Percentiles rank a stretch among this genome's conserved stretches.
phyloP scores from a whole-genome alignment of 176 grass and related monocot species.

The Tuctoria greenei region DNA sequence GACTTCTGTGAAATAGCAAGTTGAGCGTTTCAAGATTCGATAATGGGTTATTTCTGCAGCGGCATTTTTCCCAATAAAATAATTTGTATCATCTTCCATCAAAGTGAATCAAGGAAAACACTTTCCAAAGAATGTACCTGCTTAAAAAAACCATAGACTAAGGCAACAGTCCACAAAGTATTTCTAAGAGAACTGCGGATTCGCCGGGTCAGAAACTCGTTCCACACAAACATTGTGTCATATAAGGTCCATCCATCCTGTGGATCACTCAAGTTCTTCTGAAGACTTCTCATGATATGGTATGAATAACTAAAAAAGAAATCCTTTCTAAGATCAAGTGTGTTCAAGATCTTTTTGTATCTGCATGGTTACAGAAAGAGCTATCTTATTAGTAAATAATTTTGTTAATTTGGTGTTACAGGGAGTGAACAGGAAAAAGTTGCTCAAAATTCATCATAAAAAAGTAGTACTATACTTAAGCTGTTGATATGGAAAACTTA shows the following conservation, averaged over 20 bases:
- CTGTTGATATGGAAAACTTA: background rate
- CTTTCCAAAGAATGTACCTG: slow-evolving; percentile 53
- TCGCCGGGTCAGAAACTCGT: slow-evolving; percentile 69
- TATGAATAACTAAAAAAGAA: slow-evolving; percentile 97
- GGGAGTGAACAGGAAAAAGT: background rate
- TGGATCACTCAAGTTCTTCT: slow-evolving; percentile 76
- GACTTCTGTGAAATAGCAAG: background rate
- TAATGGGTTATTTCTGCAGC: background rate
- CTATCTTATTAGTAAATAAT: slow-evolving; percentile 16
- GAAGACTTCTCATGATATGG: slow-evolving; percentile 78
- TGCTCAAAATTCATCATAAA: background rate
- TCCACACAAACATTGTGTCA: slow-evolving; percentile 92
- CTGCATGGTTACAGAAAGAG: slow-evolving; percentile 46
- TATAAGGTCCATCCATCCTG: slow-evolving; percentile 57
- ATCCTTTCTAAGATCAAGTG: slow-evolving; percentile 89
- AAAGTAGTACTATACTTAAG: background rate
- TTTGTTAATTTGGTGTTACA: background rate
- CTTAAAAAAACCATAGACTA: slow-evolving; percentile 94
- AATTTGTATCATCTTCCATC: background rate
- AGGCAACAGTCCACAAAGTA: slow-evolving; percentile 73
- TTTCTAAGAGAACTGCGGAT: slow-evolving; percentile 58
- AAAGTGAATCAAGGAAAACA: background rate
- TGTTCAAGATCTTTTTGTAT: slow-evolving; percentile 81
- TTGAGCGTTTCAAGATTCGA: background rate
- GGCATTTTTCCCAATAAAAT: background rate